These are phyloP conservation scores for Talaromyces marneffei DNA, from an alignment of 2,329 filamentous ascomycete species.

Conservation along the genomic window DNA sequence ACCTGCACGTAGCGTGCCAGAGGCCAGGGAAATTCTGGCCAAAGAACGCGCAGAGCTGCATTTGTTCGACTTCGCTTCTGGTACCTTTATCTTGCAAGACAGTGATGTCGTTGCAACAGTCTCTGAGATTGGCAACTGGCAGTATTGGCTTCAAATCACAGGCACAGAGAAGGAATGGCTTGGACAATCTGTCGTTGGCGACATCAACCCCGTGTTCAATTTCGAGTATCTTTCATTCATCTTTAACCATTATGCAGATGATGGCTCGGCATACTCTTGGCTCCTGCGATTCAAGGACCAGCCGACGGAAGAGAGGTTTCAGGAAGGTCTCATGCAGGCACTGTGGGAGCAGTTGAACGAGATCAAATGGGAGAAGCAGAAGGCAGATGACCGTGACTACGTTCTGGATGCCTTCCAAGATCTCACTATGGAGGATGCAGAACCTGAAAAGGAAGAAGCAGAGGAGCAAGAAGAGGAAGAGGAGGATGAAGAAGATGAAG, in stretches of 20 bases:
- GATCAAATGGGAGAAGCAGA: conserved; percentile 87
- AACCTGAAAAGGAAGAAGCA: conserved; percentile 51
- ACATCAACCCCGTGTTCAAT: conserved; percentile 98
- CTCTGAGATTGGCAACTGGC: conserved; percentile 81
- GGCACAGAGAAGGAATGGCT: conserved; percentile 75
- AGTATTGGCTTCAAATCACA: conserved; percentile 89
- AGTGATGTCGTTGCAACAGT: conserved; percentile 69
- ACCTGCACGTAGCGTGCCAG: conserved; percentile 56
- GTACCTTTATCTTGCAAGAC: conserved; percentile 79
- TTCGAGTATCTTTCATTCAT: conserved; percentile 99
- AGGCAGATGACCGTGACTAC: conserved; percentile 89
- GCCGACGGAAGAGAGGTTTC: conserved; percentile 73
- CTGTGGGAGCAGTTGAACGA: conserved; percentile 96
- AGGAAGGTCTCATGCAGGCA: conserved; percentile 89
- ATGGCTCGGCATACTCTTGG: conserved; percentile 93
- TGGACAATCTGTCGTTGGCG: conserved; percentile 74
- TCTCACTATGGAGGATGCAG: conserved; percentile 78
- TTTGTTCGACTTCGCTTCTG: conserved; percentile 82
- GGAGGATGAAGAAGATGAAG: conserved; percentile 58
- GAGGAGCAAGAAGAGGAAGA: conserved; percentile 56
- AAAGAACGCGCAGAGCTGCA: conserved; percentile 80
- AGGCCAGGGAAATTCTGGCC: conserved; percentile 65
- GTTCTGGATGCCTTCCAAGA: conserved; percentile 94
- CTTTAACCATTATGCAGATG: conserved; percentile 89
- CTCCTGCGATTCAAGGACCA: conserved; percentile 86